These are phyloP conservation scores for Russula abietina DNA, from an alignment of 768 basidiomycete genomes.

Conservation along the genomic window DNA sequence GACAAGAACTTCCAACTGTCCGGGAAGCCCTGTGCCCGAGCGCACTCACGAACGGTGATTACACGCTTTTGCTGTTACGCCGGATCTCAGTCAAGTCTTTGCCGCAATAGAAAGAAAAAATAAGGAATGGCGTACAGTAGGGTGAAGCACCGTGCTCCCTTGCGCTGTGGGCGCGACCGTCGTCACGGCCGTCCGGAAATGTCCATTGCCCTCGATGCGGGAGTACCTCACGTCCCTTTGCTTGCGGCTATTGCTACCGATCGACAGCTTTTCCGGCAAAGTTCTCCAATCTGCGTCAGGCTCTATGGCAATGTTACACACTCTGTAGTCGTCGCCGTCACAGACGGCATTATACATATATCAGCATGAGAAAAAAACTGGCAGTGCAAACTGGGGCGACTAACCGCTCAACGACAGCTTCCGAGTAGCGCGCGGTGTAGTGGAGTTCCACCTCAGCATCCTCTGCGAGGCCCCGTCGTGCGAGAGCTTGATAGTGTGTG, in stretches of 20 bases:
- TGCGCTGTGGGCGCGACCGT: conserved; percentile 47
- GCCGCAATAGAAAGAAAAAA: neutral
- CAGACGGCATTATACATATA: neutral
- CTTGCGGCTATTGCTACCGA: neutral
- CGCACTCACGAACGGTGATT: conserved; percentile 34
- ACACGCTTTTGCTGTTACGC: conserved; percentile 60
- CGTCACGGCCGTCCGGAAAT: conserved; percentile 65
- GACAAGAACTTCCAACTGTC: conserved; percentile 62
- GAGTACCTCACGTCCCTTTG: conserved; percentile 38
- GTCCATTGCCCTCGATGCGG: conserved; percentile 45
- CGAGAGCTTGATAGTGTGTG: conserved; percentile 39
- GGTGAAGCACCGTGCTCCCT: conserved; percentile 40
- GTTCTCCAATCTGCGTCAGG: conserved; percentile 40
- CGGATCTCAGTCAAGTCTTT: neutral
- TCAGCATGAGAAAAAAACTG: neutral
- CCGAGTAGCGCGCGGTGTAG: conserved; percentile 43
- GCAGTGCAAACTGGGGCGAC: neutral
- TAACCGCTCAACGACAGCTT: conserved; percentile 43
- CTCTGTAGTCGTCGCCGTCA: conserved; percentile 20
- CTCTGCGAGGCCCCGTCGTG: conserved; percentile 30
- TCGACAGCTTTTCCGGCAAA: neutral
- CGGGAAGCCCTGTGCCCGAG: conserved; percentile 74
- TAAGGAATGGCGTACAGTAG: conserved; percentile 33
- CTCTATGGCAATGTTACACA: conserved; percentile 48
- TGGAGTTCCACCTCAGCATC: conserved; percentile 45